phyloP scores from a whole-genome alignment of 441 rosid species.

The Aquilaria agallochum region DNA sequence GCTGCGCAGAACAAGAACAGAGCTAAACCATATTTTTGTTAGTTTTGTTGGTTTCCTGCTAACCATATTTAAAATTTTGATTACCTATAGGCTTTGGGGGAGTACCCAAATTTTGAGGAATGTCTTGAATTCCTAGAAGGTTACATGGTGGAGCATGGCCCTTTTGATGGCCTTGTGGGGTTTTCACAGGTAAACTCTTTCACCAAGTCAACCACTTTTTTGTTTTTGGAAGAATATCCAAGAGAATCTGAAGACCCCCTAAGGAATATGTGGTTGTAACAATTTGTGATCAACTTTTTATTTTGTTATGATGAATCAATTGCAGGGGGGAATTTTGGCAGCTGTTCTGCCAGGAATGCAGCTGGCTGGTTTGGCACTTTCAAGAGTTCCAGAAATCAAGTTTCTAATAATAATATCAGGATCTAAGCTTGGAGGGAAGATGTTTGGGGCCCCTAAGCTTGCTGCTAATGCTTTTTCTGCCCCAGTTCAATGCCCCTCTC shows the following conservation, averaged over 20 bases:
- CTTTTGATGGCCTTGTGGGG: constrained; percentile 83
- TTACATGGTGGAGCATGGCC: constrained; percentile 60
- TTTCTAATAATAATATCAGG: constrained; percentile 58
- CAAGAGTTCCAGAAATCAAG: constrained; percentile 51
- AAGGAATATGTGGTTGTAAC: too few relatives aligned
- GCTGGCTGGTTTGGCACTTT: constrained; percentile 41
- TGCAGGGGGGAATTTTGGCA: constrained; percentile 53
- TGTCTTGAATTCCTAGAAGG: constrained; percentile 51
- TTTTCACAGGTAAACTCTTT: constrained; percentile 59
- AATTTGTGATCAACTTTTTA: too few relatives aligned
- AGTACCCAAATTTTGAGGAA: constrained; percentile 54
- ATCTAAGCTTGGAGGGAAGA: constrained; percentile 37
- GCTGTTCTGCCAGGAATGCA: constrained; percentile 72
- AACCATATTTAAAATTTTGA: neutral
- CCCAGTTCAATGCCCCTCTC: constrained; percentile 51
- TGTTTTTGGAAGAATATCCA: too few relatives aligned
- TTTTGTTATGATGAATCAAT: constrained; percentile 10
- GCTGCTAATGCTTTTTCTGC: constrained; percentile 57
- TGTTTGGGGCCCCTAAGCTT: constrained; percentile 42
- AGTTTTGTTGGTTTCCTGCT: neutral
- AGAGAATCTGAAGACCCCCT: too few relatives aligned
- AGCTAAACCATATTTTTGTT: neutral
- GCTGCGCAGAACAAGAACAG: too few relatives aligned
- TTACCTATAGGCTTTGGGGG: constrained; percentile 36
- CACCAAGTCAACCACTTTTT: too few relatives aligned